A percentile compares a stretch with the other conserved stretches of the same genome.
phyloP scores from a whole-genome alignment of 139 green algal species.

The Spirogloea muscicola region DNA sequence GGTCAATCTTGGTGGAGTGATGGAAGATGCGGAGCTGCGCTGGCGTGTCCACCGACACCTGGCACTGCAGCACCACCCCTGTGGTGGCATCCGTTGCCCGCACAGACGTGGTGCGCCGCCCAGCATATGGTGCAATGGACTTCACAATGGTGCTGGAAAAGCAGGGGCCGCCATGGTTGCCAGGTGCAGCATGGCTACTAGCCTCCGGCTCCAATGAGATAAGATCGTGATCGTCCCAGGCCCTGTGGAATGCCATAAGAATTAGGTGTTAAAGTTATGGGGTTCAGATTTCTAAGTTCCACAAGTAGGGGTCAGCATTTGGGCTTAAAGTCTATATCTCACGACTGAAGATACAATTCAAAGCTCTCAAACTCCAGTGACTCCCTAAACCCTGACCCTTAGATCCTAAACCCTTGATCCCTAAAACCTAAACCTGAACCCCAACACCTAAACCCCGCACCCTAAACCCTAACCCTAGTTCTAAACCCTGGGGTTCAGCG shows the following conservation, averaged over 20 bases:
- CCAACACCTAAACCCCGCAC: neutral
- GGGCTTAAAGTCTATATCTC: too few species aligned
- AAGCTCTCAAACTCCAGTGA: too few species aligned
- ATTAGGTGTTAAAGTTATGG: too few species aligned
- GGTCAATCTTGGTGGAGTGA: conserved; percentile 21
- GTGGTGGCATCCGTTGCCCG: conserved; percentile 22
- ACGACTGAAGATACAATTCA: too few species aligned
- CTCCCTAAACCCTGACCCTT: conserved; percentile 4
- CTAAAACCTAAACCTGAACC: neutral
- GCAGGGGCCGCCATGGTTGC: neutral
- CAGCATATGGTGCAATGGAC: conserved; percentile 30
- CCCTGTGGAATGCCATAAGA: conserved; percentile 14
- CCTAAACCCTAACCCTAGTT: neutral
- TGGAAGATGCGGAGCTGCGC: conserved; percentile 11
- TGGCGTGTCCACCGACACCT: conserved; percentile 32
- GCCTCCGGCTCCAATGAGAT: conserved; percentile 15
- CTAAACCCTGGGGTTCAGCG: too few species aligned
- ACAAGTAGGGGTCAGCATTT: too few species aligned
- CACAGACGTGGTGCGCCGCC: conserved; percentile 17
- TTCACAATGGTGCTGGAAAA: conserved; percentile 17
- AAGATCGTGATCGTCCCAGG: conserved; percentile 28
- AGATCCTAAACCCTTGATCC: too few species aligned
- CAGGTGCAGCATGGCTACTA: neutral
- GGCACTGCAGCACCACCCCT: conserved; percentile 19
- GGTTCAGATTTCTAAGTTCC: too few species aligned